These are phyloP conservation scores for Limonium bicolor DNA, from an alignment of 148 eudicot species.

Conservation along the genomic window DNA sequence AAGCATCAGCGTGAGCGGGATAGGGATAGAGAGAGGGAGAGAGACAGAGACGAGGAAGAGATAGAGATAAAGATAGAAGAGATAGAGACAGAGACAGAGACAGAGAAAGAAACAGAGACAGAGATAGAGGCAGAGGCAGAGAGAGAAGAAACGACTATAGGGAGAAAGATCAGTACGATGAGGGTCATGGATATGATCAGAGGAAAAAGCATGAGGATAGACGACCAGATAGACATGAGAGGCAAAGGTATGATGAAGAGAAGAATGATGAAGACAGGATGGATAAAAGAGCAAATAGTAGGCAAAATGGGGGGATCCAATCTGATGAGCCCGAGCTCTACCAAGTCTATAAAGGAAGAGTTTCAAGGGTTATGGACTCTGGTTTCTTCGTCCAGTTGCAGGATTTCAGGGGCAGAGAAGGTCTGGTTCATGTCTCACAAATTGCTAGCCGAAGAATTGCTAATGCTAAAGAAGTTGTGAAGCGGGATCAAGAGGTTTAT, in stretches of 20 bases:
- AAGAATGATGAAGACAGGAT: constrained; percentile 1
- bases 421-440: constrained; percentile 80
- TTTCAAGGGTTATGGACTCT: constrained; percentile 60
- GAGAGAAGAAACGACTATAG: constrained; percentile 11
- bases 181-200: no score
- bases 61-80: neutral
- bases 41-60: constrained; percentile 13
- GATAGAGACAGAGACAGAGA: constrained; percentile 8
- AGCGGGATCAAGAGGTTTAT: constrained; percentile 77
- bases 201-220: constrained; percentile 13
- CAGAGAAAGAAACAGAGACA: constrained; percentile 5
- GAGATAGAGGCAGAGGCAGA: constrained; percentile 8
- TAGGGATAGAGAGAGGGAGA: constrained; percentile 8
- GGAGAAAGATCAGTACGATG: constrained; percentile 7
- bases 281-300: constrained; percentile 16
- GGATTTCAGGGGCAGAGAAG: constrained; percentile 70
- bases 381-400: constrained; percentile 76
- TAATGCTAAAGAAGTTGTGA: constrained; percentile 64
- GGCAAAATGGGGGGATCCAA: constrained; percentile 7
- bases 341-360: constrained; percentile 69
- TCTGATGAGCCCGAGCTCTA: constrained; percentile 46
- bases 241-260: constrained; percentile 14
- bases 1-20: constrained; percentile 5
- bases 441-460: constrained; percentile 61
- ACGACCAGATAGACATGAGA: constrained; percentile 15